Evolutionary conservation across 1,284 basidiomycete genomes (phyloP).

Genomic region (Fistulina hepatica): DNA sequence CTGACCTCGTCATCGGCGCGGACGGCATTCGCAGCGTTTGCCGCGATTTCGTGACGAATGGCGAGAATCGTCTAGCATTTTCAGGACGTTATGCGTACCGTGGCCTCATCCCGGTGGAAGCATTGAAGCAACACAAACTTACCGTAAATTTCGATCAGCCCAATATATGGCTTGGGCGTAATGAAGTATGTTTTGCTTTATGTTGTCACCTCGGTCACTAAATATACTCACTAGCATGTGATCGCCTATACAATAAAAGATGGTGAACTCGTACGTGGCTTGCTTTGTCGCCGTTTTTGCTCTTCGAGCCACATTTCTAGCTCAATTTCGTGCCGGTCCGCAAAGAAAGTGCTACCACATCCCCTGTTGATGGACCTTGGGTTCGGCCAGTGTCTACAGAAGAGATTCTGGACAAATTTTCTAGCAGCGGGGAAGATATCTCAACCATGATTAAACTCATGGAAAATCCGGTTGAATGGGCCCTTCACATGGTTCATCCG

Average conservation of each 20-base stretch:
- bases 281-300: constrained; percentile 2
- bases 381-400: constrained; percentile 31
- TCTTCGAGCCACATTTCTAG: too few relatives aligned
- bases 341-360: constrained; percentile 26
- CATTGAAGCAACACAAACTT: constrained; percentile 30
- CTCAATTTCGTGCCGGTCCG: constrained; percentile 27
- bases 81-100: too few relatives aligned
- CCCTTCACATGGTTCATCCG: constrained; percentile 50
- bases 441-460: constrained; percentile 34
- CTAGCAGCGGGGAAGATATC: constrained; percentile 40
- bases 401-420: constrained; percentile 36
- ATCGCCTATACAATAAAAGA: too few relatives aligned
- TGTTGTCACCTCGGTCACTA: constrained; percentile 30
- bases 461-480: constrained; percentile 44
- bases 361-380: too few relatives aligned
- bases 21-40: constrained; percentile 42
- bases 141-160: constrained; percentile 30
- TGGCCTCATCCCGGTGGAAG: constrained; percentile 29
- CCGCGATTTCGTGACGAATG: constrained; percentile 32
- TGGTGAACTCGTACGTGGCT: too few relatives aligned
- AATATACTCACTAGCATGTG: too few relatives aligned
- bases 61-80: too few relatives aligned
- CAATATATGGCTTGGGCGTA: constrained; percentile 23
- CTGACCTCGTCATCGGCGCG: constrained; percentile 43
- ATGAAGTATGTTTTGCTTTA: constrained; percentile 32